Evolutionary conservation across 768 basidiomycete species (phyloP).

Genomic region (Russula dissimulans): DNA sequence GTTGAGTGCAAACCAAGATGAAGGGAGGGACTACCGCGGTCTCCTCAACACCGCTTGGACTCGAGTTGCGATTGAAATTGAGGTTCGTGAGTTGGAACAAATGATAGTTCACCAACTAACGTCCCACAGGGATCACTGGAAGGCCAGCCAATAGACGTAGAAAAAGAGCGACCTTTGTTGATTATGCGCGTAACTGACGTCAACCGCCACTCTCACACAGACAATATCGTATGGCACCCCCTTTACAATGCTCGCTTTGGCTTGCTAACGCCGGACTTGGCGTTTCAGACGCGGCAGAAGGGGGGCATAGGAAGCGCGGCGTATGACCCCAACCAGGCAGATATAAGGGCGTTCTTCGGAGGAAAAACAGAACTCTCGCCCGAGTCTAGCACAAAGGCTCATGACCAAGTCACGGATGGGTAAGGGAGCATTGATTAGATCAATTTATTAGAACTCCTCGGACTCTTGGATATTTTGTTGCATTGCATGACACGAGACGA

Average conservation of each 20-base stretch:
- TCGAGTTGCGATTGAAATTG: constrained; percentile 39
- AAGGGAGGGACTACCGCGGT: constrained; percentile 36
- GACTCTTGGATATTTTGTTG: neutral
- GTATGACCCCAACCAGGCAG: constrained; percentile 65
- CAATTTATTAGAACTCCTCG: neutral
- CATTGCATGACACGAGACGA: neutral
- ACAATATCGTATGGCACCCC: constrained; percentile 41
- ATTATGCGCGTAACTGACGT: constrained; percentile 41
- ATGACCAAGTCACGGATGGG: constrained; percentile 21
- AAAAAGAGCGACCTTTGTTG: constrained; percentile 28
- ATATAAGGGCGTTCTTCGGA: constrained; percentile 68
- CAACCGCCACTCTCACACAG: constrained; percentile 48
- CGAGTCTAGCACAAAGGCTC: constrained; percentile 24
- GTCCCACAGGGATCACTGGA: constrained; percentile 24
- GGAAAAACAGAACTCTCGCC: constrained; percentile 22
- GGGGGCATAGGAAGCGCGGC: constrained; percentile 67
- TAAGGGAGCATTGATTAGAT: neutral
- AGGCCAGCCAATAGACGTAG: constrained; percentile 21
- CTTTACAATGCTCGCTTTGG: neutral
- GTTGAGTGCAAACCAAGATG: constrained; percentile 30
- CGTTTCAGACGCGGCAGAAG: constrained; percentile 48
- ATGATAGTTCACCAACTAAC: neutral
- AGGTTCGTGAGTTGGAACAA: constrained; percentile 27
- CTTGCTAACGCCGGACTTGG: neutral
- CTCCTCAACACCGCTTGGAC: constrained; percentile 67